A percentile compares a stretch with the other conserved stretches of the same genome.
Conservation (phyloP, 2,329 filamentous ascomycete species). For the Scedosporium aurantiacum region DNA sequence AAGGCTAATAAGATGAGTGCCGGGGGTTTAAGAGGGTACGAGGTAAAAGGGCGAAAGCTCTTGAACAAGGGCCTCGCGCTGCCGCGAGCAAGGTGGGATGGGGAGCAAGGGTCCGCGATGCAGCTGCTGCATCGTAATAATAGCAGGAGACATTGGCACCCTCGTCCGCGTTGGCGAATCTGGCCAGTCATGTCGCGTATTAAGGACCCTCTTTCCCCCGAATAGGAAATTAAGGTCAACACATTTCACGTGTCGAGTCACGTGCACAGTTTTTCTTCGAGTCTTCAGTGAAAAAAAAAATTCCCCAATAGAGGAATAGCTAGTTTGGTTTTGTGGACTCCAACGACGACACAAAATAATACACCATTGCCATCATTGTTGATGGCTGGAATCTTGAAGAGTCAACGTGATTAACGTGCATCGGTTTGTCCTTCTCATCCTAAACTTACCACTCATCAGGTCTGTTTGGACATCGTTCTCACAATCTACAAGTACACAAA, state of each 20-base stretch:
- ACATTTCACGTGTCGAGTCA: neutral
- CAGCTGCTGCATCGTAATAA: neutral
- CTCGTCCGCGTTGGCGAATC: neutral
- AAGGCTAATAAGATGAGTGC: neutral
- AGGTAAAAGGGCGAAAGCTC: neutral
- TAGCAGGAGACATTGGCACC: neutral
- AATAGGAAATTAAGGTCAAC: constrained; percentile 1
- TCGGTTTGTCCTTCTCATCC: neutral
- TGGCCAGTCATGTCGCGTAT: neutral
- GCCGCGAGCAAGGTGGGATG: constrained; percentile 1
- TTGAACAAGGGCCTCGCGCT: constrained; percentile 1
- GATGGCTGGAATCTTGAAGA: too few species aligned
- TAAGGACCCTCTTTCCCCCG: neutral
- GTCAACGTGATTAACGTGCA: neutral
- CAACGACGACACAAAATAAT: neutral
- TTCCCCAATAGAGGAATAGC: neutral
- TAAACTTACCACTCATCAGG: neutral
- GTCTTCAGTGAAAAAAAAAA: neutral
- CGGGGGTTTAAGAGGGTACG: constrained; percentile 1
- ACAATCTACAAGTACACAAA: too few species aligned
- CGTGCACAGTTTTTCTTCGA: neutral
- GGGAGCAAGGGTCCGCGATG: neutral
- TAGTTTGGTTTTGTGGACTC: neutral
- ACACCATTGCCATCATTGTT: too few species aligned
- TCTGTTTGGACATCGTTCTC: too few species aligned